phyloP scores from a whole-genome alignment of 768 basidiomycete species.

The Fomitopsis serialis region DNA sequence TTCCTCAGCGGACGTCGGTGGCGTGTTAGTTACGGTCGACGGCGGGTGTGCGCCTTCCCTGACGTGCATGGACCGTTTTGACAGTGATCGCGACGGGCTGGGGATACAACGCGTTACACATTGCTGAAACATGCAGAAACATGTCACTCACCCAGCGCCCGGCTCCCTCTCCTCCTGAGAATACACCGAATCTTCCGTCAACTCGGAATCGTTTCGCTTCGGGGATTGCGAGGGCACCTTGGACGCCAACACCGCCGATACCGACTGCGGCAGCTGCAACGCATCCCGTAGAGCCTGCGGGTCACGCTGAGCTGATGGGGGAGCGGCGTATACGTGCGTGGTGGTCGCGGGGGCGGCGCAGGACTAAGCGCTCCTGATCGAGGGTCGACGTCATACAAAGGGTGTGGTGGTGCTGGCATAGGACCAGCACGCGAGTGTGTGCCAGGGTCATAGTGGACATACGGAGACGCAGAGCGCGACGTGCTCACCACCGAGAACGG shows the following conservation, averaged over 20 bases:
- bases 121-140: not conserved
- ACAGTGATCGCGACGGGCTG: constrained; percentile 4
- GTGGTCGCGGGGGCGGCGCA: constrained; percentile 51
- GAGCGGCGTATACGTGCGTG: constrained; percentile 30
- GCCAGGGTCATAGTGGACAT: constrained; percentile 60
- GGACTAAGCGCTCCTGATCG: constrained; percentile 55
- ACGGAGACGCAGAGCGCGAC: constrained; percentile 28
- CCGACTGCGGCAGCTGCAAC: constrained; percentile 53
- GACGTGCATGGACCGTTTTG: constrained; percentile 22
- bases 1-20: not conserved
- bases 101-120: not conserved
- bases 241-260: constrained; percentile 29
- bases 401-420: constrained; percentile 63
- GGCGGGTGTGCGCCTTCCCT: constrained; percentile 69
- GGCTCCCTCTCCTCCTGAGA: not conserved
- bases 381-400: constrained; percentile 40
- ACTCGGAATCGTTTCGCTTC: not conserved
- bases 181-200: not conserved
- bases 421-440: constrained; percentile 70
- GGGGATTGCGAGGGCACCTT: constrained; percentile 5
- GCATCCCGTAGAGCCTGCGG: constrained; percentile 55
- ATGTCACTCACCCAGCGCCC: not conserved
- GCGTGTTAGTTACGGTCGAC: constrained; percentile 21
- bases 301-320: constrained; percentile 30
- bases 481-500: not conserved